Conservation (phyloP, 108 stramenopile genomes). For the Bacterosira constricta region DNA sequence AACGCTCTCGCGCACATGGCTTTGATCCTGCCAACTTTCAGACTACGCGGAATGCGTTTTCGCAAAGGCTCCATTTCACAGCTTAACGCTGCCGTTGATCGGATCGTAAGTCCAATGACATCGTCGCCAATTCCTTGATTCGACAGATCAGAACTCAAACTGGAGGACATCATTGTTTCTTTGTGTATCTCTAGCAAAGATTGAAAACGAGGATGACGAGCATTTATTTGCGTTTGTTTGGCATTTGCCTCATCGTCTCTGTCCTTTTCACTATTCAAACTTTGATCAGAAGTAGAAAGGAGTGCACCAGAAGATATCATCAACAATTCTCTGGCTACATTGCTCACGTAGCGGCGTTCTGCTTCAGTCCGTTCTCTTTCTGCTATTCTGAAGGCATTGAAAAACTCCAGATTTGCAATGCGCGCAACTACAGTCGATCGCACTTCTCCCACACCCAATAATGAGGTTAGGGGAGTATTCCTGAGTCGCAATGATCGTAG, state of each 20-base stretch:
- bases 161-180: constrained; percentile 52
- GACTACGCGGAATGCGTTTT: constrained; percentile 67
- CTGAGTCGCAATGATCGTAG: constrained; percentile 64
- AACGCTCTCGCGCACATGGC: constrained; percentile 78
- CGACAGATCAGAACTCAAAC: not conserved
- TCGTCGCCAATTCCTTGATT: constrained; percentile 48
- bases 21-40: constrained; percentile 81
- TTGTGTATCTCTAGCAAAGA: constrained; percentile 58
- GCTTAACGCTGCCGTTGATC: constrained; percentile 71
- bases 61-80: constrained; percentile 75
- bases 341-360: constrained; percentile 79
- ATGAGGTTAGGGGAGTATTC: constrained; percentile 71
- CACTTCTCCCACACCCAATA: constrained; percentile 75
- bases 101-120: constrained; percentile 73
- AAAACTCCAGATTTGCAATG: constrained; percentile 55
- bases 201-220: constrained; percentile 66
- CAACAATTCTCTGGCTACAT: constrained; percentile 60
- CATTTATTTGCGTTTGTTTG: constrained; percentile 33
- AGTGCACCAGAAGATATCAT: constrained; percentile 41
- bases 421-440: constrained; percentile 79
- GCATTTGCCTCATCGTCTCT: not conserved
- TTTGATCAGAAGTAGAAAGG: constrained; percentile 2
- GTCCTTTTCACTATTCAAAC: not conserved
- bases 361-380: constrained; percentile 76
- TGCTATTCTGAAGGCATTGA: constrained; percentile 79